These are phyloP conservation scores for Xylona heveae DNA, from an alignment of 495 filamentous ascomycete genomes.

Conservation along the genomic window DNA sequence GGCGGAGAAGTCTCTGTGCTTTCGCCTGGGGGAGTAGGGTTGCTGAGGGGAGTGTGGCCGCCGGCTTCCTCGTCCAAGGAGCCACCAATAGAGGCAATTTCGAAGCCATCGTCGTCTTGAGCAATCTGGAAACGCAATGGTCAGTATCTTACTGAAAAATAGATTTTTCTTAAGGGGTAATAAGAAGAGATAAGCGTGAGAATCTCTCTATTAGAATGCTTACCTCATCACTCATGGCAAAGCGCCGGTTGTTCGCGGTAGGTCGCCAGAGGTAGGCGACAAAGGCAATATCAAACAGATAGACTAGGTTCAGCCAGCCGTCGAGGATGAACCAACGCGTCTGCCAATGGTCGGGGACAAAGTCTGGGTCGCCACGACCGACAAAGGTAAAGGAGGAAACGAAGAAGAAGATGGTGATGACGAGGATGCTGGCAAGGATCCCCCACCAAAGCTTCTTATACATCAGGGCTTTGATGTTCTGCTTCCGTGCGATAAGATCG, in stretches of 20 bases:
- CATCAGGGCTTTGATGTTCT: conserved; percentile 84
- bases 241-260: conserved; percentile 88
- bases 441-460: conserved; percentile 99
- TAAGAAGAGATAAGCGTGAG: not conserved
- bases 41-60: not conserved
- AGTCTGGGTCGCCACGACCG: conserved; percentile 58
- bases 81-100: conserved; percentile 82
- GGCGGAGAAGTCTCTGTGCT: not conserved
- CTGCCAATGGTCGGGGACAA: conserved; percentile 91
- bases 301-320: conserved; percentile 93
- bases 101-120: conserved; percentile 96
- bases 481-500: conserved; percentile 80
- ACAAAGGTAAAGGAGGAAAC: conserved; percentile 90
- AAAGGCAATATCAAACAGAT: conserved; percentile 75
- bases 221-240: conserved; percentile 97
- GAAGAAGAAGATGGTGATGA: conserved; percentile 93
- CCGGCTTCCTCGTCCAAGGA: conserved; percentile 46
- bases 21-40: not conserved
- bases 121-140: conserved; percentile 36
- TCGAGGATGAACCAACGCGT: conserved; percentile 93
- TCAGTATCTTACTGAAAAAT: conserved; percentile 11
- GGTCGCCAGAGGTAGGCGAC: conserved; percentile 96
- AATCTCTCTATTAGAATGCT: too few species aligned
- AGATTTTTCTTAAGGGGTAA: not conserved
- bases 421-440: conserved; percentile 73